Evolutionary conservation across 2,329 filamentous ascomycete species (phyloP).

Genomic region (Microsporum audouinii): DNA sequence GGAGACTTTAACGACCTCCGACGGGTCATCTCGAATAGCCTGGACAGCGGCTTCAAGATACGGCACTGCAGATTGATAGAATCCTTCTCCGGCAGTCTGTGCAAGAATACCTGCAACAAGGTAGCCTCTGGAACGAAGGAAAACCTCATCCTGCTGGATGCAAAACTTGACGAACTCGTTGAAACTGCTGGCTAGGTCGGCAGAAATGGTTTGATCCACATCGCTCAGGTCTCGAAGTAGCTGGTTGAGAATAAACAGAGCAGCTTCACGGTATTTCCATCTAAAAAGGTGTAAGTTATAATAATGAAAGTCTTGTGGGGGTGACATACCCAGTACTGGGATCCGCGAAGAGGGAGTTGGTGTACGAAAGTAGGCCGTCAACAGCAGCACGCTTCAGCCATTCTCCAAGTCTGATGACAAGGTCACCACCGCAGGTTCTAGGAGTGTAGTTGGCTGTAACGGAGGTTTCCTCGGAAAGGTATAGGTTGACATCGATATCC

Average conservation of each 20-base stretch:
- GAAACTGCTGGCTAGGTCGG: slow-evolving; percentile 60
- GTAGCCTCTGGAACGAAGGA: slow-evolving; percentile 77
- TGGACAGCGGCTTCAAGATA: slow-evolving; percentile 53
- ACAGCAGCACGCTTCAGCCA: slow-evolving; percentile 69
- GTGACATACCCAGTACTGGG: slow-evolving; percentile 25
- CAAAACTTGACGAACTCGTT: slow-evolving; percentile 70
- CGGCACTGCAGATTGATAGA: slow-evolving; percentile 31
- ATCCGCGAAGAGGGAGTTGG: slow-evolving; percentile 58
- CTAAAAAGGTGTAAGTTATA: slow-evolving; percentile 24
- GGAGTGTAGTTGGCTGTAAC: slow-evolving; percentile 95
- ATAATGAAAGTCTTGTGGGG: slow-evolving; percentile 6
- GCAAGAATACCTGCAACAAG: slow-evolving; percentile 72
- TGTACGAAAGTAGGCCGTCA: slow-evolving; percentile 67
- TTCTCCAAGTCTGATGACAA: slow-evolving; percentile 84
- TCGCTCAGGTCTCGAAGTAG: slow-evolving; percentile 75
- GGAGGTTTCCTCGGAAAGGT: slow-evolving; percentile 86
- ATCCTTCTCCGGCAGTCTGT: slow-evolving; percentile 50
- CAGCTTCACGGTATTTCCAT: slow-evolving; percentile 64
- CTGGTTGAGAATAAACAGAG: slow-evolving; percentile 75
- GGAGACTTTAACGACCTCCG: slow-evolving; percentile 83
- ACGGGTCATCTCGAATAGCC: slow-evolving; percentile 61
- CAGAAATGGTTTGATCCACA: slow-evolving; percentile 57
- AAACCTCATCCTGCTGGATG: slow-evolving; percentile 57
- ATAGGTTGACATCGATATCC: slow-evolving; percentile 94
- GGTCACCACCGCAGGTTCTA: slow-evolving; percentile 79